Evolutionary conservation across 2,329 filamentous ascomycete species (phyloP), one percentile per base, ranked within the genome.

Genomic region (Nothomitra cinnamomea): DNA sequence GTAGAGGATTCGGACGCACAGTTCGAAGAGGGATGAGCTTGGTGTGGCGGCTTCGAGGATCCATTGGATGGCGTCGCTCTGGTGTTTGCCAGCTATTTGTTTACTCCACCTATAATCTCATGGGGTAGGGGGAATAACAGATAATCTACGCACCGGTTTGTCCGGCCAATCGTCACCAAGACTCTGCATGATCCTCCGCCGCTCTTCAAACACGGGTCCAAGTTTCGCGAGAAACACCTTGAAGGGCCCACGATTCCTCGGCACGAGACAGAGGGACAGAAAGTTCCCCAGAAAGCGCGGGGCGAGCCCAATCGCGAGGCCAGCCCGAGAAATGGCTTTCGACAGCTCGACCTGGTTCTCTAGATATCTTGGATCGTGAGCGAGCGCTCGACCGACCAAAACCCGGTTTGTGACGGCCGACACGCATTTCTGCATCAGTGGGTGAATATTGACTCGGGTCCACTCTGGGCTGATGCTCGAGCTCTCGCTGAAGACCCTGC

Each of bases 371-470:
- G 8, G n/a, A 43, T 57, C 53, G 6, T 43, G 35, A 2, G 21
- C 40, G 3, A 58, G 52, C 2, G 32, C 42, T 15, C 38, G 50
- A 2, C 56, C 56, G 2, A 58, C 56, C 17, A 58, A 42, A 8
- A 57, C 47, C 1, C 56, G 51, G 41, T 57, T 57, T 12, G 57
- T 58, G 17, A 54, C 52, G 7, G 47, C 42, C 5, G 56, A 56
- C 5, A 55, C 52, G 42, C 56, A 58, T 21, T 35, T 47, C 19
- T n/a, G n/a, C 8, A 57, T 10, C 1, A 56, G n/a, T 32, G 49
- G 35, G 17, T 56, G 45, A 13, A 52, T 19, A 7, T 12, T 8
- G 10, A 42, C 12, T 13, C 5, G 6, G 15, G 12, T 10, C 24
- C 15, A 43, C 1, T 15, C 24, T n/a, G 38, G 7, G 19, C 19